A percentile compares a stretch with the other conserved stretches of the same genome.
Conservation (phyloP, 2,329 filamentous ascomycete genomes). For the Penicillium sp. region DNA sequence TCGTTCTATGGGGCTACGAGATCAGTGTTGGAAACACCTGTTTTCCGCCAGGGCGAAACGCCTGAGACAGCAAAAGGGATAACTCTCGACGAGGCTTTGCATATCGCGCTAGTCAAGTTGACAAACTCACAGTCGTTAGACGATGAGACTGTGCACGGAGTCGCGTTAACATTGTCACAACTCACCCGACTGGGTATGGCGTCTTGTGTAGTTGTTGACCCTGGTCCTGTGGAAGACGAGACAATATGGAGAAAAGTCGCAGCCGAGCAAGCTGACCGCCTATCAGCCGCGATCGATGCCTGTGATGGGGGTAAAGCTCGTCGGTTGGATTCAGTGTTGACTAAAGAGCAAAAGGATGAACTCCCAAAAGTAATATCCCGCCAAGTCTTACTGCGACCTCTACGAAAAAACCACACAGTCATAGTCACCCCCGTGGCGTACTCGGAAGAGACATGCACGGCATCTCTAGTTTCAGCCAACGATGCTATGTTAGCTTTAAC, state of each 20-base stretch:
- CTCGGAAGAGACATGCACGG: slow-evolving; percentile 46
- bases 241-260: slow-evolving; percentile 44
- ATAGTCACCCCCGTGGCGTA: slow-evolving; percentile 66
- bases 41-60: slow-evolving; percentile 54
- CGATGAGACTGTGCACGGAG: slow-evolving; percentile 64
- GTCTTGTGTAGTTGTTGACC: slow-evolving; percentile 77
- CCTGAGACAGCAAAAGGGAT: slow-evolving; percentile 31
- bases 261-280: slow-evolving; percentile 64
- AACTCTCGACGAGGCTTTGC: slow-evolving; percentile 48
- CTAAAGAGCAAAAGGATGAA: slow-evolving; percentile 31
- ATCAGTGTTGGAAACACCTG: slow-evolving; percentile 56
- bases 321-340: slow-evolving; percentile 58
- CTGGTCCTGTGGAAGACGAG: slow-evolving; percentile 46
- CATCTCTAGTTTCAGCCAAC: slow-evolving; percentile 50
- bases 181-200: slow-evolving; percentile 76
- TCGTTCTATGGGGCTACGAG: slow-evolving; percentile 56
- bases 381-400: slow-evolving; percentile 59
- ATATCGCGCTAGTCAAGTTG: slow-evolving; percentile 84
- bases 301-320: slow-evolving; percentile 66
- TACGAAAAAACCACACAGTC: slow-evolving; percentile 66
- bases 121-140: slow-evolving; percentile 68
- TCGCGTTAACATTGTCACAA: slow-evolving; percentile 80
- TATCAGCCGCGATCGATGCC: slow-evolving; percentile 70
- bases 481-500: slow-evolving; percentile 74
- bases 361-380: slow-evolving; percentile 37